Evolutionary conservation across 108 stramenopile species (phyloP).

Genomic region (Seminavis robusta): DNA sequence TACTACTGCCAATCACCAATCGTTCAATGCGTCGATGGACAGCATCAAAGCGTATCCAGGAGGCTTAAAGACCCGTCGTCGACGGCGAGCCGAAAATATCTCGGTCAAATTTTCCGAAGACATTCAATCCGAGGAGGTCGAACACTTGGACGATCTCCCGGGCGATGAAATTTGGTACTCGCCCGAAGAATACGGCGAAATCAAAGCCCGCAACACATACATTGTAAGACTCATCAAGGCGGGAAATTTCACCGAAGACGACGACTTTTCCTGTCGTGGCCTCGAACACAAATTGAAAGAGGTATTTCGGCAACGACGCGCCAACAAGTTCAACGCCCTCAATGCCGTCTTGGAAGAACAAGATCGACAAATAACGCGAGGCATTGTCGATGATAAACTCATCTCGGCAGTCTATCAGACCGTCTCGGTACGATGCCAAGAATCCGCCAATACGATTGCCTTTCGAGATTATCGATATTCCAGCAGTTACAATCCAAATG

Average conservation of each 20-base stretch:
- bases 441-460: slow-evolving; percentile 3
- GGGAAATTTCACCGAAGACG: slow-evolving; percentile 6
- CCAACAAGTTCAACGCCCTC: slow-evolving; percentile 22
- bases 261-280: slow-evolving; percentile 19
- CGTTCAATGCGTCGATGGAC: too few relatives aligned
- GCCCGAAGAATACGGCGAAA: slow-evolving; percentile 13
- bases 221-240: slow-evolving; percentile 9
- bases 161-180: slow-evolving; percentile 5
- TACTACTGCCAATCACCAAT: too few relatives aligned
- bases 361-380: slow-evolving; percentile 5
- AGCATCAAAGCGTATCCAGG: too few relatives aligned
- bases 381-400: slow-evolving; percentile 2
- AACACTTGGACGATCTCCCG: not conserved
- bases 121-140: slow-evolving; percentile 5
- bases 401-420: slow-evolving; percentile 6
- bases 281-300: slow-evolving; percentile 19
- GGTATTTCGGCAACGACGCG: slow-evolving; percentile 12
- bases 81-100: too few relatives aligned
- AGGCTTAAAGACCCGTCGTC: too few relatives aligned
- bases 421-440: not conserved
- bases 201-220: slow-evolving; percentile 9
- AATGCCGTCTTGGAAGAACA: slow-evolving; percentile 29
- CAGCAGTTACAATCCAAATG: too few relatives aligned
- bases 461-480: too few relatives aligned
- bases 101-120: too few relatives aligned